Evolutionary conservation across 495 filamentous ascomycete genomes (phyloP), one percentile per base, ranked within the genome.

Genomic region (Xylaria telfairii): DNA sequence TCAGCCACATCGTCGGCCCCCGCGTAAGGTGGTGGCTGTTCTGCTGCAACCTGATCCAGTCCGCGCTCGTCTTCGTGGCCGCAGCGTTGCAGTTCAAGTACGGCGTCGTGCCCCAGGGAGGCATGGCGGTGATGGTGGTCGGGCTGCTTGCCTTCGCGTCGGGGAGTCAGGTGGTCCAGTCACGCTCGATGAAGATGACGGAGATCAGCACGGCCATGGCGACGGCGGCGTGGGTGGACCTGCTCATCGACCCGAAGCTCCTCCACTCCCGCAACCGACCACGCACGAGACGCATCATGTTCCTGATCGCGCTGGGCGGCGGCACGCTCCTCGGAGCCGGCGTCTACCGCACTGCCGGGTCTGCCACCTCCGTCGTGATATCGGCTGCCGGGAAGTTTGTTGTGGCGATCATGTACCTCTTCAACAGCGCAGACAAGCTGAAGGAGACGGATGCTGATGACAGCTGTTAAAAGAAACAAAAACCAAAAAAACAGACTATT

Each of bases 121-220:
- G 77, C 0, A 53, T 71, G 1, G 84, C 86, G 0, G 71, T 87
- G 51, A 72, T 76, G 0, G 83, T 85, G 0, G 79, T 90, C 60
- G 83, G 77, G 0, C 75, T 89, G 39, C 76, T 91, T 24, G 88
- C 88, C 3, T 84, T 85, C 44, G 84, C 88, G 3, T 84, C 87
- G 0, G 89, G 89, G 1, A 83, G 80, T 8, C 89, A 90, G 74
- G 89, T 91, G 0, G 88, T 88, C 19, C 83, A 88, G 81, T 81
- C 81, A 5, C 80, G 89, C 8, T 77, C 81, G 10, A 74, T 91
- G 68, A 78, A 83, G 56, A 84, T 90, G 77, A 86, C 87, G 7
- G 88, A 91, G 74, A 91, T 90, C 39, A 88, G 82, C 30, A 90
- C 89, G n/a, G 89, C 89, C 3, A 90, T 90, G 88, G 89, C 89